A percentile compares a stretch with the other conserved stretches of the same genome.
Conservation (phyloP, 2,329 filamentous ascomycete species). For the Penicillium digitatum region DNA sequence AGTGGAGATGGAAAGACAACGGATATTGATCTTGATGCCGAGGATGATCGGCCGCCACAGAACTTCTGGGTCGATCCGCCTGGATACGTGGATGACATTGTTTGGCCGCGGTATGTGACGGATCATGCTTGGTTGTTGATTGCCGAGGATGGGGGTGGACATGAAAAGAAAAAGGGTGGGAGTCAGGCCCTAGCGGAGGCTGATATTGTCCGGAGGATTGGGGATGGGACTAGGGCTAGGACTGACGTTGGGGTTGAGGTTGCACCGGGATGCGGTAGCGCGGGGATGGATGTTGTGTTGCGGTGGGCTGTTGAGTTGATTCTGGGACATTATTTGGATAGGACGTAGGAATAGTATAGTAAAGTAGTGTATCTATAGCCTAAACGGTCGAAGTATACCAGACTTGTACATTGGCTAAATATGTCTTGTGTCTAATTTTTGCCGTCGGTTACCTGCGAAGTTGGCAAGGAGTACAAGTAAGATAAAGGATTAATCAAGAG, state of each 20-base stretch:
- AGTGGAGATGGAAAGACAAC: not conserved
- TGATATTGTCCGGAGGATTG: constrained; percentile 30
- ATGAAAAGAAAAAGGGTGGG: constrained; percentile 38
- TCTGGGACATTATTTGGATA: constrained; percentile 38
- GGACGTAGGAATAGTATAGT: not conserved
- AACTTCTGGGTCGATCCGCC: constrained; percentile 96
- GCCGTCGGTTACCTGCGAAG: not conserved
- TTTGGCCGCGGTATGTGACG: constrained; percentile 90
- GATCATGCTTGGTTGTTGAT: constrained; percentile 79
- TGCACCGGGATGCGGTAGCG: constrained; percentile 52
- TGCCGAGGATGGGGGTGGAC: constrained; percentile 56
- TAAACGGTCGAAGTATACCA: not conserved
- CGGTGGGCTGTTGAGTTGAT: constrained; percentile 66
- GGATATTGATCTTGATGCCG: constrained; percentile 28
- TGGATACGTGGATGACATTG: constrained; percentile 87
- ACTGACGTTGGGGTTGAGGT: constrained; percentile 47
- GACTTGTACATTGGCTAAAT: too few relatives aligned
- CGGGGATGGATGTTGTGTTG: constrained; percentile 60
- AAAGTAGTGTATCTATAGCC: not conserved
- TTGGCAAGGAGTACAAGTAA: not conserved
- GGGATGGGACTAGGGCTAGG: constrained; percentile 34
- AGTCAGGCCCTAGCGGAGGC: not conserved
- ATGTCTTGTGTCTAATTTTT: not conserved
- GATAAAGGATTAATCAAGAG: not conserved
- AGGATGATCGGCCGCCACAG: constrained; percentile 47